Percentiles rank a stretch among this genome's conserved stretches.
Evolutionary conservation across 1,139 yeast genomes (phyloP).

Genomic region (Pichia sp.): DNA sequence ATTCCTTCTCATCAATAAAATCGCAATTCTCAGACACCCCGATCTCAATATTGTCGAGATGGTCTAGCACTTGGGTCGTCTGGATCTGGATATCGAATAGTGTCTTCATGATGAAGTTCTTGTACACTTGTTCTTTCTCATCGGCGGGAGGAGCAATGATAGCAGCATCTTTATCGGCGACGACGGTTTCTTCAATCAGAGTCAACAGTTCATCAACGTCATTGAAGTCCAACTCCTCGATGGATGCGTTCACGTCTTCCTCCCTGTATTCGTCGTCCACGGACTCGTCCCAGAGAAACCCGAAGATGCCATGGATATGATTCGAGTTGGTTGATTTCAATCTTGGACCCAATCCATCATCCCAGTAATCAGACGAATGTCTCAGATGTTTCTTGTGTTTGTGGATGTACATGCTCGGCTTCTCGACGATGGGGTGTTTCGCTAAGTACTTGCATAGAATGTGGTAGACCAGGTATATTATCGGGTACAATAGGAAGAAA

Average conservation of each 20-base stretch:
- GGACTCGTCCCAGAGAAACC: constrained; percentile 12
- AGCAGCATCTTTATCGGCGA: too few species aligned
- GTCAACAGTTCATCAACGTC: neutral
- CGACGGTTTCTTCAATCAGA: neutral
- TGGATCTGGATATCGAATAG: constrained; percentile 64
- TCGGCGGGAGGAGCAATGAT: too few species aligned
- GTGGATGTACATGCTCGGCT: constrained; percentile 35
- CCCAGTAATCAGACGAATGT: constrained; percentile 24
- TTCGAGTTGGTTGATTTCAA: constrained; percentile 38
- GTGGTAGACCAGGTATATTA: constrained; percentile 53
- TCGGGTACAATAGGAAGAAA: constrained; percentile 62
- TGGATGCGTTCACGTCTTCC: neutral
- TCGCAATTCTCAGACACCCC: constrained; percentile 66
- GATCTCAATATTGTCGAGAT: constrained; percentile 52
- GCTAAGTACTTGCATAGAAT: constrained; percentile 70
- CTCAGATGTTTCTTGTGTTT: constrained; percentile 40
- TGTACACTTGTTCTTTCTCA: constrained; percentile 25
- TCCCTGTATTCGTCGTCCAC: constrained; percentile 1
- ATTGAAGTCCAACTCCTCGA: constrained; percentile 1
- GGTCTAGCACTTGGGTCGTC: constrained; percentile 53
- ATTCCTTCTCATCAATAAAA: constrained; percentile 65
- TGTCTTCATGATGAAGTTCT: constrained; percentile 46
- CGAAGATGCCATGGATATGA: constrained; percentile 22
- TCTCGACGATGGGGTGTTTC: constrained; percentile 61
- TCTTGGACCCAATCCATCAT: constrained; percentile 53